Conservation (phyloP, 768 basidiomycete species). For the Mrakia gelida region DNA sequence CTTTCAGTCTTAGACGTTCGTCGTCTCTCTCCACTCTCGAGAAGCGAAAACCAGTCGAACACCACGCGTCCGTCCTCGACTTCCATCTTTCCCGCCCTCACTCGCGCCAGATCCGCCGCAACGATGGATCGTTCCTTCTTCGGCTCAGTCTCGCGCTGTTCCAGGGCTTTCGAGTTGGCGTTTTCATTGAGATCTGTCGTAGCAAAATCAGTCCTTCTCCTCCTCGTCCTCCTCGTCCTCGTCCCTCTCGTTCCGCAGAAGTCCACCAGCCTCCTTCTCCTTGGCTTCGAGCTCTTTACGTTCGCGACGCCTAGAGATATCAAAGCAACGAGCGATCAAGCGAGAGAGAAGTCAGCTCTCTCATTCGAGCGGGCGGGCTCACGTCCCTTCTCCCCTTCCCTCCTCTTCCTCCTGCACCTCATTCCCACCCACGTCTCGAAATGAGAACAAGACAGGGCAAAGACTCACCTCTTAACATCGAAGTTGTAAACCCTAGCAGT, state of each 20-base stretch:
- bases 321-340: background rate
- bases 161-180: no score
- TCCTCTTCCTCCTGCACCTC: background rate
- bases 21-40: no score
- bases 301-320: background rate
- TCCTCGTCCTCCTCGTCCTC: slow-evolving; percentile 11
- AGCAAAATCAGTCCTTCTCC: background rate
- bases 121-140: no score
- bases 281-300: slow-evolving; percentile 17
- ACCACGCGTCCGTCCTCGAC: no score
- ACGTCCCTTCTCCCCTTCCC: background rate
- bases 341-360: background rate
- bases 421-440: background rate
- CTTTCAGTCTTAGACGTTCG: no score
- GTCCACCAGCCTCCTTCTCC: background rate
- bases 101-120: no score
- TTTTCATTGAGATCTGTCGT: no score
- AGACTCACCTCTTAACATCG: slow-evolving; percentile 65
- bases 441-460: no score
- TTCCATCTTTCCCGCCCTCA: no score
- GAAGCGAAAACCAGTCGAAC: no score
- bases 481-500: slow-evolving; percentile 94
- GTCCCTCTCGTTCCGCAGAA: background rate
- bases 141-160: no score
- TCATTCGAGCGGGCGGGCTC: no score